Conservation (phyloP, 2,329 filamentous ascomycete genomes). For the Phyllosticta citribraziliensis region DNA sequence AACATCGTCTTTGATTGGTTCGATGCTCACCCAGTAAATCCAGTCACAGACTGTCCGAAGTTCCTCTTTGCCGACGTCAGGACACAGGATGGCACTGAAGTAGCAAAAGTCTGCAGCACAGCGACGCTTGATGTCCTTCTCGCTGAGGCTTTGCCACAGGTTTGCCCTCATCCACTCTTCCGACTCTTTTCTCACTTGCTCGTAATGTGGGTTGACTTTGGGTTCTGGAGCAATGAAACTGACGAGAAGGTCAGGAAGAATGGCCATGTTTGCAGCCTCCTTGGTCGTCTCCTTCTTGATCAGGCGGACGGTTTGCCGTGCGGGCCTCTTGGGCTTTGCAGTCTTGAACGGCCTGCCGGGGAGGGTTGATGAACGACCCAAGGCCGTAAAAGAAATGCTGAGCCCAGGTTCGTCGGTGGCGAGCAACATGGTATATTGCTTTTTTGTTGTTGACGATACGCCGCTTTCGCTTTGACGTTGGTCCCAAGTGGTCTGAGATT, state of each 20-base stretch:
- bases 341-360: background rate
- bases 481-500: background rate
- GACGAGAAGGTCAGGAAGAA: constrained; percentile 9
- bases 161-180: constrained; percentile 7
- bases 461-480: background rate
- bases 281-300: background rate
- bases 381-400: background rate
- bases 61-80: constrained; percentile 3
- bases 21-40: constrained; percentile 6
- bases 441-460: background rate
- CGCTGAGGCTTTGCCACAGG: constrained; percentile 3
- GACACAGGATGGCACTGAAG: constrained; percentile 9
- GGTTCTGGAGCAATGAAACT: constrained; percentile 9
- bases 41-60: constrained; percentile 8
- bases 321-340: background rate
- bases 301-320: background rate
- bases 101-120: constrained; percentile 9
- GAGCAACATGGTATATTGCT: background rate
- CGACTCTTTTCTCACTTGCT: constrained; percentile 6
- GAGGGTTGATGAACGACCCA: background rate
- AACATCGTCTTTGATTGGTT: background rate
- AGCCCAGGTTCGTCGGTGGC: background rate
- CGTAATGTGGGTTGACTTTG: constrained; percentile 8
- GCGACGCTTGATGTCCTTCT: constrained; percentile 5
- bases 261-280: constrained; percentile 1